Percentiles rank a stretch among this genome's conserved stretches.
phyloP scores from a whole-genome alignment of 176 grass and related monocot species.

The Thinopyrum elongatum region DNA sequence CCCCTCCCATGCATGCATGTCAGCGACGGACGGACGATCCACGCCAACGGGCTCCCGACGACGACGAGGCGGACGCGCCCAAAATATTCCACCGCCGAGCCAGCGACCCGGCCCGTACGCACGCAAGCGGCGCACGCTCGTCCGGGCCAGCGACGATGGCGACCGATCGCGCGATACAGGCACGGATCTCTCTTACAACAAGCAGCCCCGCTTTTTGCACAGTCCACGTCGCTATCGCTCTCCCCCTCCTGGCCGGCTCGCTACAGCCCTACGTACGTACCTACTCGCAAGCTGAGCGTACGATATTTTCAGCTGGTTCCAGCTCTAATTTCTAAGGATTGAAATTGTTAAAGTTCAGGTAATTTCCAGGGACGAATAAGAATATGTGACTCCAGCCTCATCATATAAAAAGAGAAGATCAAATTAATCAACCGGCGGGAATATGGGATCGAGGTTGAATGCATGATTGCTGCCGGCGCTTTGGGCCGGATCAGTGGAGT shows the following conservation, averaged over 20 bases:
- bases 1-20: not conserved
- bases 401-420: too few species aligned
- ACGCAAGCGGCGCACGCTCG: not conserved
- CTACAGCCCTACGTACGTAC: too few species aligned
- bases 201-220: constrained; percentile 23
- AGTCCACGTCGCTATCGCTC: not conserved
- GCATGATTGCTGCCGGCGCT: not conserved
- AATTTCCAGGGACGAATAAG: too few species aligned
- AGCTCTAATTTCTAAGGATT: too few species aligned
- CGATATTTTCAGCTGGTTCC: too few species aligned
- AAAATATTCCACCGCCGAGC: constrained; percentile 14
- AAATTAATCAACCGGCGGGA: not conserved
- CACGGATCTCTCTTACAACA: not conserved
- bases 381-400: too few species aligned
- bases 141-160: not conserved
- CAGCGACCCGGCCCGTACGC: too few species aligned
- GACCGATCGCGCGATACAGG: constrained; percentile 21
- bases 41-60: not conserved
- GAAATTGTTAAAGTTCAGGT: too few species aligned
- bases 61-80: constrained; percentile 17
- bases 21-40: not conserved
- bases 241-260: not conserved
- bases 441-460: not conserved
- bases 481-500: constrained; percentile 15
- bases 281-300: too few species aligned